A percentile compares a stretch with the other conserved stretches of the same genome.
These are phyloP conservation scores for Ajuga reptans DNA, from an alignment of 305 asterid species.

Conservation along the genomic window DNA sequence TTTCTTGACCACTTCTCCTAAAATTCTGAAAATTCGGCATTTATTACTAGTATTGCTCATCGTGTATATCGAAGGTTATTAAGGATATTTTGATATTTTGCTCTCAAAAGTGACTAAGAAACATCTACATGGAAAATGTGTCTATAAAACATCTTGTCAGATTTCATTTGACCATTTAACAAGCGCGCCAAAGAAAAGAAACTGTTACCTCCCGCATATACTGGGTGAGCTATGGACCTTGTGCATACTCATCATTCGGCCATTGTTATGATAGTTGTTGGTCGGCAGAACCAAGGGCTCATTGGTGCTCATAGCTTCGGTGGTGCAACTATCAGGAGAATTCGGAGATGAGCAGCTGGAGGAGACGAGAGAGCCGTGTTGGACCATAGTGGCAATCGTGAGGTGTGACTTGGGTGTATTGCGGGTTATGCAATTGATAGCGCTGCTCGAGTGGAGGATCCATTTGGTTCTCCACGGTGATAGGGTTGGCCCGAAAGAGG, in stretches of 20 bases:
- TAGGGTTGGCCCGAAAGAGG: conserved; percentile 50
- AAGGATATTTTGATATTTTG: no score
- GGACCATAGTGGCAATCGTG: neutral
- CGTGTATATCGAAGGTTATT: no score
- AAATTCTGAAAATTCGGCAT: no score
- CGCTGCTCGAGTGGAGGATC: conserved; percentile 42
- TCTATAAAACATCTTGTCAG: no score
- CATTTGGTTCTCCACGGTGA: conserved; percentile 31
- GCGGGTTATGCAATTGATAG: conserved; percentile 51
- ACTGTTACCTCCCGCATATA: conserved; percentile 30
- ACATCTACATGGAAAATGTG: no score
- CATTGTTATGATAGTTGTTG: conserved; percentile 14
- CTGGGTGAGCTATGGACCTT: conserved; percentile 65
- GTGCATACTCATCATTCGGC: conserved; percentile 33
- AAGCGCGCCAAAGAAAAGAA: no score
- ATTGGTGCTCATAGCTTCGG: conserved; percentile 29
- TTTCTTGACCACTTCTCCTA: no score
- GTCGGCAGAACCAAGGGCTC: conserved; percentile 10
- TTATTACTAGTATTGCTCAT: no score
- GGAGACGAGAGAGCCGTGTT: conserved; percentile 28
- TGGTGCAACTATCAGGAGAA: conserved; percentile 45
- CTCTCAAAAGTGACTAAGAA: no score
- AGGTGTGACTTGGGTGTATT: conserved; percentile 8
- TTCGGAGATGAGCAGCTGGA: conserved; percentile 52
- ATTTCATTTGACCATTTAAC: no score